Base-by-base conservation (phyloP, 2,329 filamentous ascomycete species). In the Ophiosphaerella herpotricha region DNA sequence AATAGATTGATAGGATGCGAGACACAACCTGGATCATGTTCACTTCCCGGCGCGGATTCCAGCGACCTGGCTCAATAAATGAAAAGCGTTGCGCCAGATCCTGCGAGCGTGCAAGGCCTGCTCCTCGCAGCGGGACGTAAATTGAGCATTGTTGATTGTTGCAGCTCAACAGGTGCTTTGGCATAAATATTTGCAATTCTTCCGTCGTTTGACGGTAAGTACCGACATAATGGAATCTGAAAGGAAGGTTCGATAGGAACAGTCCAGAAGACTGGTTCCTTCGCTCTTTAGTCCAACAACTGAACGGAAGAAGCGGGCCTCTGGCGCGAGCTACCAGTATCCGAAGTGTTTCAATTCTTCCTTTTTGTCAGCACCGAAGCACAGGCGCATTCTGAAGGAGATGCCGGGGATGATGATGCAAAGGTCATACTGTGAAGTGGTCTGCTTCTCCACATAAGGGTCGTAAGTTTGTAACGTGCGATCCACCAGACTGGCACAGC, bases 31-130 rank as follows among this genome's bases (percentile, higher is more conserved):
- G 46, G 50, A 39, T 49, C 37, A 36, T 36, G 39, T 45, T 54
- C 48, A 46, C 45, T 48, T 50, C 43, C 16, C 48, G 39, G 37
- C 32, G 34, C 45, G 45, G 38, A 48, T 59, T 61, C 61, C 61
- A 64, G 36, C 54, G 57, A 51, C 59, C 61, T 50, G 61, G 61
- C 57, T 58, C 52, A 39, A 48, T 55, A 62, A 50, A 62, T 47
- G 57, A 59, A 50, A 23, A 49, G 42, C 49, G 50, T 56, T 59
- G 47, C 50, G 47, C 55, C 44, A 59, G 53, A 58, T 55, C 41
- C 47, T 40, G 47, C 47, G 34, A 18, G 32, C 29, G 36, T 18
- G 45, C 45, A 23, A 31, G 21, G 38, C 41, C 18, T 41, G 45
- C 41, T 31, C 11, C n/a, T 13, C 34, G 44, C 45, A 48, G 40